Evolutionary conservation across 1,284 basidiomycete genomes (phyloP), one percentile per base, ranked within the genome.

Genomic region (Pseudozyma sp.): DNA sequence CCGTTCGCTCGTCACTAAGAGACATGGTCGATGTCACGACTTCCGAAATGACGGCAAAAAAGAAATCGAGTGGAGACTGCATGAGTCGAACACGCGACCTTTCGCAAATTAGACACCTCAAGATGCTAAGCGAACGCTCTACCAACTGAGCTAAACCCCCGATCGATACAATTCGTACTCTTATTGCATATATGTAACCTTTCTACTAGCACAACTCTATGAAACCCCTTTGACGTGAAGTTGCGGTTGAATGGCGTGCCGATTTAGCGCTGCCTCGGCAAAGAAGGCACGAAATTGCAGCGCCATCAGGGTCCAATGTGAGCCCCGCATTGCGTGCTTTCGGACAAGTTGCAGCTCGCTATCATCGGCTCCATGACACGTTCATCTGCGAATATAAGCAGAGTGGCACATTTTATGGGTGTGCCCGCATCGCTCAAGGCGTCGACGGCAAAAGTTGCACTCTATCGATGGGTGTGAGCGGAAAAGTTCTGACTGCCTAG

Each of bases 1-100:
- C 24, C 24, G 24, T 24, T 24, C 24, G 24, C 24, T 24, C 24
- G 2, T 24, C 24, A 24, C 24, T 24, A 24, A 24, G 24, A 24
- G 24, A 24, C 24, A 24, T 24, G 4, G 24, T 24, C 24, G 24
- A 2, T 24, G 24, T 24, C 24, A 24, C 24, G 24, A 10, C 19
- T 8, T 5, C 19, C 19, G 43, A 44, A 24, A 24, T 9, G 19
- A 29, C 9, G 11, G 34, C 8, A 49, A 63, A 53, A 24, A 39
- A 44, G 43, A 56, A 39, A 48, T 16, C 4, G 19, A 46, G 19
- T 75, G 73, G 73, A 75, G 73, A 75, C 73, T 75, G 73, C 73
- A 75, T 72, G 73, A 75, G 73, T 75, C 65, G 73, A 75, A 75
- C 73, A 75, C 73, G 73, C 73, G 73, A 75, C 73, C 73, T 75